Evolutionary conservation across 2,329 filamentous ascomycete genomes (phyloP).

Genomic region (Thelonectria rubi): DNA sequence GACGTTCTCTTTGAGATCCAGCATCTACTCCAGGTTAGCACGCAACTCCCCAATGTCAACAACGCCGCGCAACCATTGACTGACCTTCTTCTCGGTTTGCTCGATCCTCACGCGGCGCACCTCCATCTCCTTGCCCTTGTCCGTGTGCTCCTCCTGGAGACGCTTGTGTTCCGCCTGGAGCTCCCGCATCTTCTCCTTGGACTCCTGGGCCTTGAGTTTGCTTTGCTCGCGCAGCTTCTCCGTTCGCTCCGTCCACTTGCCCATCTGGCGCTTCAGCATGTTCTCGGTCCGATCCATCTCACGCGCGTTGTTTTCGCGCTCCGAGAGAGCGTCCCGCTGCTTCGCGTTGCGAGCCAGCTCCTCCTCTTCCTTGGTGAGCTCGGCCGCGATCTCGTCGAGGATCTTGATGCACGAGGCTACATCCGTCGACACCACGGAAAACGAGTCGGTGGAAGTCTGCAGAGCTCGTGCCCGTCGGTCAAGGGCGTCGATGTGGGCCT

Average conservation of each 20-base stretch:
- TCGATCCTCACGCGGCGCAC: constrained; percentile 91
- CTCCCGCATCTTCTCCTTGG: constrained; percentile 90
- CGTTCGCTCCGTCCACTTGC: constrained; percentile 87
- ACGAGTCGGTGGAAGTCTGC: constrained; percentile 91
- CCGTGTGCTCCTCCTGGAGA: constrained; percentile 83
- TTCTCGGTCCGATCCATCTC: constrained; percentile 91
- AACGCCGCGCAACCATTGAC: constrained; percentile 1
- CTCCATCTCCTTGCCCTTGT: constrained; percentile 93
- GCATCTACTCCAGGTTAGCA: constrained; percentile 73
- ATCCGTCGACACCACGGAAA: constrained; percentile 83
- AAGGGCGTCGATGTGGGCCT: constrained; percentile 84
- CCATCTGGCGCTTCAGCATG: constrained; percentile 82
- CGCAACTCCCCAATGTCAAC: constrained; percentile 26
- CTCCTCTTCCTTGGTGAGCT: constrained; percentile 90
- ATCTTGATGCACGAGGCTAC: constrained; percentile 89
- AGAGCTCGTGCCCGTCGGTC: constrained; percentile 89
- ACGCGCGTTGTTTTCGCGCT: constrained; percentile 86
- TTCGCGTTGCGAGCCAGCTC: constrained; percentile 81
- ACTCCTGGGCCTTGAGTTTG: constrained; percentile 80
- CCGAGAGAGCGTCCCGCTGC: constrained; percentile 87
- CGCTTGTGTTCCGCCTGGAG: constrained; percentile 80
- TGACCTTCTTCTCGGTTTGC: constrained; percentile 97
- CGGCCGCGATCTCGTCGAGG: constrained; percentile 85
- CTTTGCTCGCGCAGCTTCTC: constrained; percentile 84
- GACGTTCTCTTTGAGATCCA: constrained; percentile 96